Conservation (phyloP, 305 asterid genomes). For the Rubia peregrina region DNA sequence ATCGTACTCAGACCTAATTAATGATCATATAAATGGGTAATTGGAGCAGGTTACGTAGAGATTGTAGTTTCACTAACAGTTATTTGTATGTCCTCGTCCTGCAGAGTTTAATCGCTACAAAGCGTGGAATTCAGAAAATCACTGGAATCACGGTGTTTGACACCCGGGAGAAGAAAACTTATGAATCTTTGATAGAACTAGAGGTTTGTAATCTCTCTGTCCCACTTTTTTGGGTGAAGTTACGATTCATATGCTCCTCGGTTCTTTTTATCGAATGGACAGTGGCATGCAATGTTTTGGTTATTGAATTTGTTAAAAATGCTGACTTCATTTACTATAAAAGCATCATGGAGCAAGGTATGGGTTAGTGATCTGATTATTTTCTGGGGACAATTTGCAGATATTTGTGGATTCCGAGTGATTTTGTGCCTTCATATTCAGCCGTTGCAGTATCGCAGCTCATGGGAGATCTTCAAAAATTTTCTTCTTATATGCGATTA, state of each 20-base stretch:
- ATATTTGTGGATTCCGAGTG: conserved; percentile 20
- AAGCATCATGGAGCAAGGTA: background rate
- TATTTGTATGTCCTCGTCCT: conserved; percentile 8
- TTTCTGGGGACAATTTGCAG: conserved; percentile 11
- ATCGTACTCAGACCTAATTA: background rate
- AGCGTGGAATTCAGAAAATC: conserved; percentile 90
- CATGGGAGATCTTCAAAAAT: background rate
- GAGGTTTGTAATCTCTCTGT: conserved; percentile 48
- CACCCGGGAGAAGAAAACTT: conserved; percentile 71
- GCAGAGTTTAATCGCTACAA: conserved; percentile 84
- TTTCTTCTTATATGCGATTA: background rate
- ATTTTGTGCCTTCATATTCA: background rate
- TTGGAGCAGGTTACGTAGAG: background rate
- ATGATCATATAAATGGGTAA: background rate
- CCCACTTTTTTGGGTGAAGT: background rate
- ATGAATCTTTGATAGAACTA: conserved; percentile 64
- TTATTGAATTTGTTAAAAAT: background rate
- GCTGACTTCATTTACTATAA: background rate
- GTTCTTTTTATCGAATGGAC: background rate
- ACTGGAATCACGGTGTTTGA: conserved; percentile 78
- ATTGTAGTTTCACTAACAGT: conserved; percentile 11
- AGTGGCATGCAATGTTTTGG: background rate
- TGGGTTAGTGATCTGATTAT: background rate
- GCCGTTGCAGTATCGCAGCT: background rate
- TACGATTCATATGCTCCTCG: background rate